Evolutionary conservation across 2,329 filamentous ascomycete species (phyloP).

Genomic region (Penicillium sclerotigenum): DNA sequence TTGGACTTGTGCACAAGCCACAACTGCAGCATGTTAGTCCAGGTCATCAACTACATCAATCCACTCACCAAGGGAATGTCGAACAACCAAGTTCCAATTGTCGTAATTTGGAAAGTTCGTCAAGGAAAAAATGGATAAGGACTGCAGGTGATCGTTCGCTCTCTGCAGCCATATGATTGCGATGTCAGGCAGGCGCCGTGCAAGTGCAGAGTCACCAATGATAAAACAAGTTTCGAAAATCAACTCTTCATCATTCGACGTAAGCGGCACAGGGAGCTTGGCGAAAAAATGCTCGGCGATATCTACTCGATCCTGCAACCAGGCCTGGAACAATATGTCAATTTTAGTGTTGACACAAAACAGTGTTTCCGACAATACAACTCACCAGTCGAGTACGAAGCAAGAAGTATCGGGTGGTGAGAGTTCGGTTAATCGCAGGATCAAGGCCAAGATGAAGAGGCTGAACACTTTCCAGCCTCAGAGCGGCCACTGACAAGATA

Average conservation of each 20-base stretch:
- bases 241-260: constrained; percentile 47
- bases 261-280: constrained; percentile 49
- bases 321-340: constrained; percentile 55
- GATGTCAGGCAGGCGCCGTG: constrained; percentile 50
- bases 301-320: constrained; percentile 69
- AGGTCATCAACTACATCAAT: background rate
- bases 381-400: constrained; percentile 65
- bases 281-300: constrained; percentile 75
- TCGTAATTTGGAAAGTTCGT: constrained; percentile 52
- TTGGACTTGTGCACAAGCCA: constrained; percentile 32
- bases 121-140: constrained; percentile 50
- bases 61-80: constrained; percentile 59
- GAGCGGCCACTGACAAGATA: constrained; percentile 62
- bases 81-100: constrained; percentile 64
- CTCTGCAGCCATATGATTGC: constrained; percentile 72
- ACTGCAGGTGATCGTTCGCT: constrained; percentile 58
- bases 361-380: background rate
- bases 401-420: constrained; percentile 59
- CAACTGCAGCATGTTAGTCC: constrained; percentile 24
- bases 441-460: constrained; percentile 10
- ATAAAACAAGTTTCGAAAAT: constrained; percentile 68
- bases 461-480: constrained; percentile 47
- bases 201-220: constrained; percentile 62
- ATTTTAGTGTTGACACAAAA: background rate
- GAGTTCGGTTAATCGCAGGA: constrained; percentile 6